Conservation (phyloP, 225 moss, liverwort and hornwort species). For the Sphagnum contortum region DNA sequence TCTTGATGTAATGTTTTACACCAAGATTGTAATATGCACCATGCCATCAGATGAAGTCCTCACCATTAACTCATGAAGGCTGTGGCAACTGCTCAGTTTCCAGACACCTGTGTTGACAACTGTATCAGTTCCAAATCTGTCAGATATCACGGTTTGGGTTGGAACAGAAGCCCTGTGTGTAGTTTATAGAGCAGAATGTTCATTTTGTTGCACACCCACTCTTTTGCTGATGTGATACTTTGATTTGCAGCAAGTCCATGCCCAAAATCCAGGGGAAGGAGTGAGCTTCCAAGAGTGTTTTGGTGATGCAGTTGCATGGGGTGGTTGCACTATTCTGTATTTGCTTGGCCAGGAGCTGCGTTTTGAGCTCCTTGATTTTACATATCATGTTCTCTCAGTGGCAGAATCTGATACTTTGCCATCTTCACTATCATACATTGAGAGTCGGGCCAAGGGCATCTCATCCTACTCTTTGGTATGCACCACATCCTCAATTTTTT, state of each 20-base stretch:
- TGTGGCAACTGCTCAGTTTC: no score
- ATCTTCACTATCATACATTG: slow-evolving; percentile 42
- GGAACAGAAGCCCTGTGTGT: no score
- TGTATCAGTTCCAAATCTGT: no score
- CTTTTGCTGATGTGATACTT: background rate
- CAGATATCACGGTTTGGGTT: no score
- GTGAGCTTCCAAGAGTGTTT: slow-evolving; percentile 77
- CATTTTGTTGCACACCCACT: background rate
- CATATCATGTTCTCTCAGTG: slow-evolving; percentile 70
- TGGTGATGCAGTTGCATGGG: slow-evolving; percentile 98
- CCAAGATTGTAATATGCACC: no score
- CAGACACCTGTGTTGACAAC: no score
- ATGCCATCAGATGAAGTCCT: no score
- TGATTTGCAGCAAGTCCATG: slow-evolving; percentile 14
- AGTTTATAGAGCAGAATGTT: no score
- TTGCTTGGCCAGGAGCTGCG: slow-evolving; percentile 68
- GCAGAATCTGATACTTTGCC: slow-evolving; percentile 68
- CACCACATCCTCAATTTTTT: background rate
- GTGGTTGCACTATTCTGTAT: slow-evolving; percentile 88
- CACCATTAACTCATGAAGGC: no score
- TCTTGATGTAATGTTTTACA: no score
- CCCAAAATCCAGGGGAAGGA: slow-evolving; percentile 29
- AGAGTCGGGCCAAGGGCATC: slow-evolving; percentile 42
- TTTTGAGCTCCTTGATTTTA: slow-evolving; percentile 74
- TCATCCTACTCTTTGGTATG: slow-evolving; percentile 35